Conservation (phyloP, 2,329 filamentous ascomycete species). For the Claviceps humidiphila region DNA sequence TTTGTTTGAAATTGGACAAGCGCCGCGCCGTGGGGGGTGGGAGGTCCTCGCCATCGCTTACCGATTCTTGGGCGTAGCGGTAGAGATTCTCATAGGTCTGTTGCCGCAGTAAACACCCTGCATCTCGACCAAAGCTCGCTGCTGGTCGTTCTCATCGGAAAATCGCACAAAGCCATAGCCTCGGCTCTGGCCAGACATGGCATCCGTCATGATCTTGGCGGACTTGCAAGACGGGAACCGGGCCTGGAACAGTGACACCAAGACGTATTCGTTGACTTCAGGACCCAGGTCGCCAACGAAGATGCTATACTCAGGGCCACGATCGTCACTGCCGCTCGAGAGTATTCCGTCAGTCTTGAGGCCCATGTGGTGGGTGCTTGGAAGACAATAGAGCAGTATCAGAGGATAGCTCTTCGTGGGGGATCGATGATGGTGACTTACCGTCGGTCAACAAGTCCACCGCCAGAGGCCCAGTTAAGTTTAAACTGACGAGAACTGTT, state of each 20-base stretch:
- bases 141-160: constrained; percentile 88
- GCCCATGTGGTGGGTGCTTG: neutral
- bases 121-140: constrained; percentile 93
- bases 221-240: constrained; percentile 97
- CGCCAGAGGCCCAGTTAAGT: constrained; percentile 97
- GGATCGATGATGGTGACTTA: constrained; percentile 26
- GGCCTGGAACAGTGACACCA: constrained; percentile 92
- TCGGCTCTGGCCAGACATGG: constrained; percentile 92
- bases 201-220: constrained; percentile 99
- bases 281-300: constrained; percentile 96
- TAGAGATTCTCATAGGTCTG: constrained; percentile 95
- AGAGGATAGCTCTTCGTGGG: neutral
- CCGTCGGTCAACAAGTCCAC: constrained; percentile 88
- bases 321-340: constrained; percentile 59
- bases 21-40: neutral
- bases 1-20: too few relatives aligned
- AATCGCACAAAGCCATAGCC: constrained; percentile 98
- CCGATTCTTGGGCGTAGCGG: constrained; percentile 91
- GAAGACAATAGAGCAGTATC: neutral
- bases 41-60: constrained; percentile 16
- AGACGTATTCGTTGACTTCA: constrained; percentile 95
- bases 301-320: constrained; percentile 90
- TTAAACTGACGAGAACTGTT: constrained; percentile 95
- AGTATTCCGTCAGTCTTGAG: neutral
- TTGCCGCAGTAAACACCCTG: constrained; percentile 99